Base-by-base conservation (phyloP, 805 yeast genomes). In the Candida xiaguanensis region DNA sequence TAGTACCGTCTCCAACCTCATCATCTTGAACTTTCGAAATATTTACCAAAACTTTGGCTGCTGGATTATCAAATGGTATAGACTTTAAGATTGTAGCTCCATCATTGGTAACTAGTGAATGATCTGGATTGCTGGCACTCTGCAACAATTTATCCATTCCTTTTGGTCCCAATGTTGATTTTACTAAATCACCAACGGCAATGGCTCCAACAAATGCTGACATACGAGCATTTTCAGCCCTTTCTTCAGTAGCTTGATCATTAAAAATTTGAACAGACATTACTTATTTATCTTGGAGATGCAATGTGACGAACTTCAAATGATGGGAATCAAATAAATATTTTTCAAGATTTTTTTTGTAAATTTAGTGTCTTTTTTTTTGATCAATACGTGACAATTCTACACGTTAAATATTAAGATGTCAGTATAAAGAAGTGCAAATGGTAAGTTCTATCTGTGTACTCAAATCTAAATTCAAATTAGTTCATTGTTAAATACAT, bases 1-100 rank as follows among this genome's bases (percentile, higher is more conserved):
- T 91, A 31, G 99, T 91, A 49, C 99, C 99, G 65, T 91, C 99
- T 44, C 99, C 99, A 48, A 93, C 96, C 63, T 91, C 98, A 44
- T 95, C 95, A 60, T 91, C 99, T 67, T 91, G 99, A 2, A 95
- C 89, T 59, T 95, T 83, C 13, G 96, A 85, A 42, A 91, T 85
- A 59, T 91, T 95, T 39, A 91, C 99, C 50, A 91, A 70, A 44
- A 91, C 90, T 61, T 88, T 87, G 17, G 99, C 99, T 12, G 98
- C 98, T 8, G 98, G 98, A 54, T 93, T 91, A 58, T 90, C 96
- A 49, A 93, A 78, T 12, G 98, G 97, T 52, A 93, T 91, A 2
- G 95, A 76, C 55, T 90, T 89, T 48, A 93, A 70, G 48, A 93
- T 93, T 2, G 99, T 93, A 36, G 99, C 99, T 45, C 99, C 99